Evolutionary conservation across 1,284 basidiomycete species (phyloP), one percentile per base, ranked within the genome.

Genomic region (Ganoderma lucidum): DNA sequence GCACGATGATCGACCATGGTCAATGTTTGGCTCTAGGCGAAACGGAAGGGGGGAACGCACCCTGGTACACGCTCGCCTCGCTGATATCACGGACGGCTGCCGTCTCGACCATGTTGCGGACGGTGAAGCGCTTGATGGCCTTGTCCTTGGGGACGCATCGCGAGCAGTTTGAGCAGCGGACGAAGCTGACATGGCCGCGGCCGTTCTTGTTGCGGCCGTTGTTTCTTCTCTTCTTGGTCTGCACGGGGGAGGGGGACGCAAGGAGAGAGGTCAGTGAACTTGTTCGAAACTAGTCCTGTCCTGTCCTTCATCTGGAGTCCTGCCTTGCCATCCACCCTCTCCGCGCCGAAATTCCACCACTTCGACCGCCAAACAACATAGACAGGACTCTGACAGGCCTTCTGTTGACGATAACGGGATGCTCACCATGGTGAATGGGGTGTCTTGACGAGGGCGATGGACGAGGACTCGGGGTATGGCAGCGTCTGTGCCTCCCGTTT

Each of bases 181-280:
- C 90, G 82, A 95, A 96, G 74, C 83, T 87, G 82, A 96, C 94
- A 85, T 98, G 96, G 83, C 98, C 97, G 81, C 98, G 96, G 80
- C 97, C 96, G 84, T 97, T 95, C 89, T 97, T 97, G 95, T 97
- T 97, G 80, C 96, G 95, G 79, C 96, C 97, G 82, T 91, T 93
- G 89, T 95, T 96, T 93, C 97, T 94, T 94, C 97, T 93, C 89
- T 99, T 99, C 90, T 97, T 98, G 78, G 97, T 99, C 97, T 95
- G 69, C n/a, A 39, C 9, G 39, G 35, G 35, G 35, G 35, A 23
- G 23, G 53, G 37, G 32, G 23, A 23, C 23, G 23, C 32, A 70
- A 62, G 65, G 28, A 23, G 19, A 28, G 63, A 37, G 28, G 35
- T 73, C 55, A 74, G 70, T 51, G 65, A 23, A 30, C 23, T 61